These are phyloP conservation scores for Amanita fuliginea DNA, from an alignment of 768 basidiomycete species.

Conservation along the genomic window DNA sequence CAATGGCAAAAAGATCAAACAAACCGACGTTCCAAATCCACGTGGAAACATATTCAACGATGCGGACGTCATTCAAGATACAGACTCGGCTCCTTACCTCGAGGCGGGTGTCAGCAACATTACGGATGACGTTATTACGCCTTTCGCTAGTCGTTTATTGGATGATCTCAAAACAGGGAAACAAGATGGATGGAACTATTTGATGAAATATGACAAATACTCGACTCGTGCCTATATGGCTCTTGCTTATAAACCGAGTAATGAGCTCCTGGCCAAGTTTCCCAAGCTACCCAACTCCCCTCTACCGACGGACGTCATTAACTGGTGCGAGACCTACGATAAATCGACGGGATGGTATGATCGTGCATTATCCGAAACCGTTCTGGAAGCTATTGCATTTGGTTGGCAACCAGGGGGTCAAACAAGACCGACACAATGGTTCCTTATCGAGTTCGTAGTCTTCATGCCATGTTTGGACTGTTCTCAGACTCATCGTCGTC, in stretches of 20 bases:
- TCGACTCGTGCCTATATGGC: neutral
- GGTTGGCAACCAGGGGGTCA: neutral
- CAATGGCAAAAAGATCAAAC: neutral
- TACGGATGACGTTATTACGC: neutral
- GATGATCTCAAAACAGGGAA: neutral
- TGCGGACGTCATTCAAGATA: neutral
- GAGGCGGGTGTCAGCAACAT: neutral
- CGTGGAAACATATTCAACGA: neutral
- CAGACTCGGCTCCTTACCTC: neutral
- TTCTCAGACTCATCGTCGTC: neutral
- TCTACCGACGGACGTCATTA: constrained; percentile 8
- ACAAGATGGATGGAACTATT: constrained; percentile 13
- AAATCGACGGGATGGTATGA: constrained; percentile 21
- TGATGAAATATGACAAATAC: neutral
- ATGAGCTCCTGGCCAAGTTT: neutral
- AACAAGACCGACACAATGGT: neutral
- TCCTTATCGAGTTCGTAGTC: neutral
- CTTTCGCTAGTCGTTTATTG: neutral
- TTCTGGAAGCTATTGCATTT: constrained; percentile 19
- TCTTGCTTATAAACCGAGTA: neutral
- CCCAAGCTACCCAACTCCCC: too few relatives aligned
- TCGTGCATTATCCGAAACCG: constrained; percentile 20
- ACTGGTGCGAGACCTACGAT: constrained; percentile 24
- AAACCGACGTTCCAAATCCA: neutral
- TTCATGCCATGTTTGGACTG: neutral